A percentile compares a stretch with the other conserved stretches of the same genome.
These are phyloP conservation scores for Marasmius sp. DNA, from an alignment of 1,284 basidiomycete species.

Conservation along the genomic window DNA sequence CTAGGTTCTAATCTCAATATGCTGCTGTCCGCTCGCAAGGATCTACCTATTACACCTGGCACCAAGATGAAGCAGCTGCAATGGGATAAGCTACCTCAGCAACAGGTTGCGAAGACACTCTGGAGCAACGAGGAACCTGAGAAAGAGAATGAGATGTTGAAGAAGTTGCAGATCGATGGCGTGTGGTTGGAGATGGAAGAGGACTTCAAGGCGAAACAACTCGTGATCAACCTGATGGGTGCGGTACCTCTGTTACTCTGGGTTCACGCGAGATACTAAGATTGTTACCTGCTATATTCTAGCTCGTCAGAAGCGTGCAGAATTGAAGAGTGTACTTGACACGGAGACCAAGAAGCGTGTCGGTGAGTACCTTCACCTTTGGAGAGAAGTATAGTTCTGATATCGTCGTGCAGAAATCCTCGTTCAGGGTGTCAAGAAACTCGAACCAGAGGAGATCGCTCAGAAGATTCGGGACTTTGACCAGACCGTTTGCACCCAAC, in stretches of 20 bases:
- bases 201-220: conserved; percentile 96
- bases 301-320: conserved; percentile 82
- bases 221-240: conserved; percentile 84
- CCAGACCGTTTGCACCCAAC: conserved; percentile 80
- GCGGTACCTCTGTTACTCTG: conserved; percentile 19
- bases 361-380: conserved; percentile 50
- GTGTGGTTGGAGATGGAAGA: conserved; percentile 98
- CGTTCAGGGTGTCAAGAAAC: conserved; percentile 81
- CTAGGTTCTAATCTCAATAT: conserved; percentile 57
- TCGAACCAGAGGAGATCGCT: conserved; percentile 83
- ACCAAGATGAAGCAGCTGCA: conserved; percentile 98
- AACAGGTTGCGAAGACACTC: conserved; percentile 78
- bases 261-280: neutral
- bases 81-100: conserved; percentile 95
- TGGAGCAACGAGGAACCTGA: conserved; percentile 75
- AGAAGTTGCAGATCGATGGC: conserved; percentile 79
- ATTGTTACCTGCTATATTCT: conserved; percentile 1
- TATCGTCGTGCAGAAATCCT: conserved; percentile 68
- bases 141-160: conserved; percentile 76
- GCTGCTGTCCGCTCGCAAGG: conserved; percentile 72
- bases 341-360: conserved; percentile 89
- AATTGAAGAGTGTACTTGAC: conserved; percentile 89
- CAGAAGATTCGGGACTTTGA: conserved; percentile 85
- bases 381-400: conserved; percentile 3
- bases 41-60: conserved; percentile 80